Conservation (phyloP, 1,284 basidiomycete genomes). For the Prillingera fragicola region DNA sequence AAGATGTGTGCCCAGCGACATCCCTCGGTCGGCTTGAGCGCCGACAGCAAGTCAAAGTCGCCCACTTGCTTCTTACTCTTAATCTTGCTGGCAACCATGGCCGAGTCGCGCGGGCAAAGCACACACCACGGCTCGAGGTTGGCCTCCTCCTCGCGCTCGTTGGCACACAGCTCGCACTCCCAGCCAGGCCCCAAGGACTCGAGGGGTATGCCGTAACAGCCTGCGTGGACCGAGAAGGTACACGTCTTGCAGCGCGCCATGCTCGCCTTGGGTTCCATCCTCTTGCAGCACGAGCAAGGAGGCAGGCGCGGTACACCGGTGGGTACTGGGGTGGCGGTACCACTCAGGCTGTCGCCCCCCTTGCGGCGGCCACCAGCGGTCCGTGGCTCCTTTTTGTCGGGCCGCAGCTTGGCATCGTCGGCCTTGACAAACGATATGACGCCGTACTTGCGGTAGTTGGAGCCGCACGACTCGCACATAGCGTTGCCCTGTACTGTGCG, state of each 20-base stretch:
- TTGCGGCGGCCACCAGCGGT: constrained; percentile 63
- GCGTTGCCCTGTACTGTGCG: constrained; percentile 63
- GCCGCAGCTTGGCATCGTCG: constrained; percentile 36
- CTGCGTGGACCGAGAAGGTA: constrained; percentile 65
- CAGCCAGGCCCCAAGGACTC: constrained; percentile 62
- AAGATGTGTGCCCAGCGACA: constrained; percentile 88
- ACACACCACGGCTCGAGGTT: constrained; percentile 54
- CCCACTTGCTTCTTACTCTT: constrained; percentile 47
- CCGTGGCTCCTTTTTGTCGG: constrained; percentile 47
- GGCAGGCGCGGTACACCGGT: constrained; percentile 55
- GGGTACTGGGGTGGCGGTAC: constrained; percentile 37
- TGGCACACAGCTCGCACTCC: constrained; percentile 78
- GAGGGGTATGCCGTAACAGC: constrained; percentile 64
- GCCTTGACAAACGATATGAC: constrained; percentile 51
- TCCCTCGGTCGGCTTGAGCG: constrained; percentile 88
- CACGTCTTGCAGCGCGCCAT: constrained; percentile 76
- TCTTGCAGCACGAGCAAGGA: constrained; percentile 68
- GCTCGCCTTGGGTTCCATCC: constrained; percentile 64
- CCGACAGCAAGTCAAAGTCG: constrained; percentile 67
- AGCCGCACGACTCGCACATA: constrained; percentile 73
- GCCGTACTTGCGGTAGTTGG: constrained; percentile 76
- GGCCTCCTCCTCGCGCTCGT: constrained; percentile 68
- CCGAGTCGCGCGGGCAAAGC: constrained; percentile 42
- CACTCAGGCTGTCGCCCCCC: constrained; percentile 52
- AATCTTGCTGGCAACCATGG: constrained; percentile 6